Percentiles rank a stretch among this genome's conserved stretches.
Conservation (phyloP, 2,329 filamentous ascomycete genomes). For the Aspergillus phoenicis region DNA sequence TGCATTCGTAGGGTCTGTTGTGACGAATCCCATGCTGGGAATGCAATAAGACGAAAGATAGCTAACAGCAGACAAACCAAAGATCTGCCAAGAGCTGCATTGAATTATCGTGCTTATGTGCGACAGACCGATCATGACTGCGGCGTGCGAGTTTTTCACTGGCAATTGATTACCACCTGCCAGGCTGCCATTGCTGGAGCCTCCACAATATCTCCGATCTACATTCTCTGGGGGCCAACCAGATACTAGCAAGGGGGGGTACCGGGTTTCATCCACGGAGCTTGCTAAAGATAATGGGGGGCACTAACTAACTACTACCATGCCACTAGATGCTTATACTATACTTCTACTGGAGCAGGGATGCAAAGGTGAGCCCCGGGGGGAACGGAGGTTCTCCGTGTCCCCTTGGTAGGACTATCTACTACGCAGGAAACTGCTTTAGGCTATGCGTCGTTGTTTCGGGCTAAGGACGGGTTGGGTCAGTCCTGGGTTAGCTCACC, state of each 20-base stretch:
- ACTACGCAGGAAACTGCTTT: slow-evolving; percentile 8
- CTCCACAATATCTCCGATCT: neutral
- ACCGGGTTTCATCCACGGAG: neutral
- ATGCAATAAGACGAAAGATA: neutral
- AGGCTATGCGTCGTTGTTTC: slow-evolving; percentile 7
- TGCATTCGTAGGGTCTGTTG: too few relatives aligned
- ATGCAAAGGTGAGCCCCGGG: neutral
- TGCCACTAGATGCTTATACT: neutral
- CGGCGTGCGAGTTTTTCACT: neutral
- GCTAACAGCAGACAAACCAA: neutral
- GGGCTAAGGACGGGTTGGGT: neutral
- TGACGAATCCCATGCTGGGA: too few relatives aligned
- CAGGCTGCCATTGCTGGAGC: neutral
- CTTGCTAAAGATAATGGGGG: slow-evolving; percentile 1
- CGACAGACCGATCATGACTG: neutral
- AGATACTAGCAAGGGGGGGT: neutral
- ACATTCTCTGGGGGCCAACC: neutral
- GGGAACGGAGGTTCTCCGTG: slow-evolving; percentile 3
- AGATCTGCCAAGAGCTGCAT: neutral
- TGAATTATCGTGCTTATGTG: neutral
- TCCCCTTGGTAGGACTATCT: neutral
- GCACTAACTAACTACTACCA: too few relatives aligned
- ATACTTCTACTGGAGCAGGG: neutral
- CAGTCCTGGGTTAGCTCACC: neutral
- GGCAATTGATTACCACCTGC: neutral